phyloP scores from a whole-genome alignment of 495 filamentous ascomycete species.

The Pyrenula massariospora region DNA sequence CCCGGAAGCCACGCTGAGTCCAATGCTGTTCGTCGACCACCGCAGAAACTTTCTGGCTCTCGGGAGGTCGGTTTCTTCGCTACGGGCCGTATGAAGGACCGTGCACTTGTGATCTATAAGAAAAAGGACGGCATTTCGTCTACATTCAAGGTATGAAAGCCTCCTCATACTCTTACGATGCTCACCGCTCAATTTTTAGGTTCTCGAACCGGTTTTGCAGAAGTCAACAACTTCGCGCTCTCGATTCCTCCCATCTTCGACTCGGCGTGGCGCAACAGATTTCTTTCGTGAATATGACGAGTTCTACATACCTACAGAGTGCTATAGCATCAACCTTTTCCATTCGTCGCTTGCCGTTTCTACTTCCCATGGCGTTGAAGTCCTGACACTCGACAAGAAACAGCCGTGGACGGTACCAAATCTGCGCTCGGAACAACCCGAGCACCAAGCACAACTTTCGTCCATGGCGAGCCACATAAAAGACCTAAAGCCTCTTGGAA shows the following conservation, averaged over 20 bases:
- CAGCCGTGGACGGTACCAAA: conserved; percentile 82
- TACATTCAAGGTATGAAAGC: conserved; percentile 61
- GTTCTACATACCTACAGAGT: conserved; percentile 97
- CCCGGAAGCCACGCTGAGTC: conserved; percentile 43
- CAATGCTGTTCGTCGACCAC: conserved; percentile 51
- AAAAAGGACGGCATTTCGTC: conserved; percentile 84
- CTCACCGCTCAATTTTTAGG: conserved; percentile 29
- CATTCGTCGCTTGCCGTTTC: conserved; percentile 83
- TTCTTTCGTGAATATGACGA: conserved; percentile 98
- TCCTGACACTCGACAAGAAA: conserved; percentile 94
- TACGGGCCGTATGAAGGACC: conserved; percentile 91
- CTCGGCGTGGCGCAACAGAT: conserved; percentile 63
- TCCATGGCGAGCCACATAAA: conserved; percentile 72
- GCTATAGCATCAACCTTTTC: conserved; percentile 90
- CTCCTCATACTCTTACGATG: neutral
- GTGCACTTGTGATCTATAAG: conserved; percentile 90
- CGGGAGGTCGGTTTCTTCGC: conserved; percentile 95
- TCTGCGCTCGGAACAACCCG: conserved; percentile 39
- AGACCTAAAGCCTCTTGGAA: conserved; percentile 75
- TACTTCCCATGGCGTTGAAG: conserved; percentile 87
- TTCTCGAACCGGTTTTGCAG: conserved; percentile 89
- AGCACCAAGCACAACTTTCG: conserved; percentile 52
- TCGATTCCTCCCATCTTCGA: conserved; percentile 47
- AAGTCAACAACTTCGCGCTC: conserved; percentile 48
- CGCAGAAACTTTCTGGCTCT: conserved; percentile 77